A percentile compares a stretch with the other conserved stretches of the same genome.
Evolutionary conservation across 257 asterid genomes (phyloP).

Genomic region (Solanum pinnatisectum): DNA sequence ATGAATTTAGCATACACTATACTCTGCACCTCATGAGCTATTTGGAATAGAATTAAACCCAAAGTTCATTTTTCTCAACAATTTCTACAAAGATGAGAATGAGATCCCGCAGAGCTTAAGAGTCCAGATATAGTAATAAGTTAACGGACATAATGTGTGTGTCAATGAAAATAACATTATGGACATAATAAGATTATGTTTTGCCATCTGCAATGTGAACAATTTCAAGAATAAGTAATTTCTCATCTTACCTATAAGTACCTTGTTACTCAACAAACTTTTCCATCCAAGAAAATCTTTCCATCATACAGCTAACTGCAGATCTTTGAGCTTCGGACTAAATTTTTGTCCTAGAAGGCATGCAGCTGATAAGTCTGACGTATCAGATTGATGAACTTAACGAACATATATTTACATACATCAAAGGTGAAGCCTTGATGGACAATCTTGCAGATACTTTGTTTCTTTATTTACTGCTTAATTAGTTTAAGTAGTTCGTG

Average conservation of each 20-base stretch:
- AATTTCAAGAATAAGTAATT: too few species aligned
- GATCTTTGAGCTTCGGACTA: neutral
- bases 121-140: too few species aligned
- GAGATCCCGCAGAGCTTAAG: too few species aligned
- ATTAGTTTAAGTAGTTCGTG: neutral
- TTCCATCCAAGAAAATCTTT: neutral
- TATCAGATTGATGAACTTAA: conserved; percentile 30
- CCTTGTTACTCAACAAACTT: too few species aligned
- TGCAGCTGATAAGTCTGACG: neutral
- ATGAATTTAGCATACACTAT: neutral
- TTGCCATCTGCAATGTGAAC: neutral
- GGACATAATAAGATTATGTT: neutral
- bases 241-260: neutral
- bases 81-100: neutral
- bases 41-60: neutral
- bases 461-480: neutral
- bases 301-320: neutral
- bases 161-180: neutral
- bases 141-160: neutral
- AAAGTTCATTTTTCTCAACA: neutral
- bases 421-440: conserved; percentile 53
- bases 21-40: neutral
- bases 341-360: neutral
- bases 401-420: conserved; percentile 25
- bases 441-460: neutral